Evolutionary conservation across 192 early-diverging fungal species (phyloP).

Genomic region (Podila clonocystis): DNA sequence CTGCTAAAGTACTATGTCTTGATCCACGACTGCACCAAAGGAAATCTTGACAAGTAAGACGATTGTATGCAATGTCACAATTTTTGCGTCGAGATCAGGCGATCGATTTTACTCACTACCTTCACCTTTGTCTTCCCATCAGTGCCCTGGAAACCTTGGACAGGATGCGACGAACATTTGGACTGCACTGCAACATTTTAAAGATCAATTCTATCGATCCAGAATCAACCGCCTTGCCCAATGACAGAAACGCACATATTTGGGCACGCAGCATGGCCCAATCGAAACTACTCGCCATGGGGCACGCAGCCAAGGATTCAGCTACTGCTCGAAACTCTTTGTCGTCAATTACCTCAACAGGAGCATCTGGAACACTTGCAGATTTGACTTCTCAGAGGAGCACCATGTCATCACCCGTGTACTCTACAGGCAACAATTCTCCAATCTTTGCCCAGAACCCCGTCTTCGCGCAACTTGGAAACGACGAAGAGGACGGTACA

Average conservation of each 20-base stretch:
- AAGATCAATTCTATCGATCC: slow-evolving; percentile 66
- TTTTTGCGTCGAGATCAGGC: neutral
- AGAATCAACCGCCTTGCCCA: slow-evolving; percentile 12
- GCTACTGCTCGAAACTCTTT: slow-evolving; percentile 17
- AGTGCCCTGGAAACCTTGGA: slow-evolving; percentile 70
- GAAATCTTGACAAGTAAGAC: slow-evolving; percentile 62
- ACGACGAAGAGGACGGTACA: slow-evolving; percentile 36
- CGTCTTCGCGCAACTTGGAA: slow-evolving; percentile 35
- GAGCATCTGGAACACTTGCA: slow-evolving; percentile 18
- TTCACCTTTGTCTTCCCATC: neutral
- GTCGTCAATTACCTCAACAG: slow-evolving; percentile 21
- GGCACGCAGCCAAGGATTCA: slow-evolving; percentile 27
- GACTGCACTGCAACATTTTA: slow-evolving; percentile 67
- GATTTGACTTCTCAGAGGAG: slow-evolving; percentile 34
- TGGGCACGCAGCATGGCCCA: slow-evolving; percentile 59
- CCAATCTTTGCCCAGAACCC: slow-evolving; percentile 45
- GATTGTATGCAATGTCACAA: neutral
- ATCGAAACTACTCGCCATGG: slow-evolving; percentile 24
- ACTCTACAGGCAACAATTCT: slow-evolving; percentile 47
- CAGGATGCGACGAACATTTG: slow-evolving; percentile 73
- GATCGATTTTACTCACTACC: neutral
- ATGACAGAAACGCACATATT: slow-evolving; percentile 45
- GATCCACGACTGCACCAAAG: slow-evolving; percentile 79
- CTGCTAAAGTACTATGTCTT: slow-evolving; percentile 86
- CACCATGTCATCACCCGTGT: slow-evolving; percentile 48